Base-by-base conservation (phyloP, 2,329 filamentous ascomycete genomes). In the Myriosclerotinia scirpicola region DNA sequence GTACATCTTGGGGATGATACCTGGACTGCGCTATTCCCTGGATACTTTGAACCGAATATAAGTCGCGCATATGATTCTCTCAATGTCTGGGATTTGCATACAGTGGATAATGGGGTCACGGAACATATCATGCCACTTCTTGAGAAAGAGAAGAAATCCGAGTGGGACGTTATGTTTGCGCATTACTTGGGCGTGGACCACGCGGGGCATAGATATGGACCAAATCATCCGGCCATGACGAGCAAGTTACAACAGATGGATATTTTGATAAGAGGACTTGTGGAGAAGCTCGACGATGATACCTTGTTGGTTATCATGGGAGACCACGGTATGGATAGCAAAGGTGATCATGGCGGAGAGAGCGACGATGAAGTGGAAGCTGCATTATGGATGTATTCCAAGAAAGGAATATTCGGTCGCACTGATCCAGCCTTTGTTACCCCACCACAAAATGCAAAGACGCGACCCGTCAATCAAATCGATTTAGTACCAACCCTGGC, bases 1-100 rank as follows among this genome's bases (percentile, higher is more conserved):
- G 95, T 93, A 7, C 96, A 99, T 75, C 81, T 99, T 48, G 95
- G 95, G n/a, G 95, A 99, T 77, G 94, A 99, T 79, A 99, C 95
- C 5, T 99, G 95, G 95, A 91, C 93, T 71, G 85, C 92, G 54
- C 81, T 99, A 20, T 99, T 98, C 76, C 95, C 95, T 0, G 91
- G 85, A n/a, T 93, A 96, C 77, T 99, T 99, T 74, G 89, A 97
- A 77, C 81, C 88, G 11, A 90, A 94, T 66, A 86, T 97, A 66
- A 97, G 93, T 72, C 87, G 84, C 72, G 87, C 95, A 0, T 99
- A 97, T 77, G 94, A 98, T 77, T 98, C 94, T 69, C 96, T 99
- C 80, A 97, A 98, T 75, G 95, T 98, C 8, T 97, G 93, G 92
- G 95, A 99, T 77, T 79, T 99, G 73, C 93, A 98, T 77, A 98